Conservation (phyloP, 2,329 filamentous ascomycete genomes). For the Neophaeococcomyces mojaviensis region DNA sequence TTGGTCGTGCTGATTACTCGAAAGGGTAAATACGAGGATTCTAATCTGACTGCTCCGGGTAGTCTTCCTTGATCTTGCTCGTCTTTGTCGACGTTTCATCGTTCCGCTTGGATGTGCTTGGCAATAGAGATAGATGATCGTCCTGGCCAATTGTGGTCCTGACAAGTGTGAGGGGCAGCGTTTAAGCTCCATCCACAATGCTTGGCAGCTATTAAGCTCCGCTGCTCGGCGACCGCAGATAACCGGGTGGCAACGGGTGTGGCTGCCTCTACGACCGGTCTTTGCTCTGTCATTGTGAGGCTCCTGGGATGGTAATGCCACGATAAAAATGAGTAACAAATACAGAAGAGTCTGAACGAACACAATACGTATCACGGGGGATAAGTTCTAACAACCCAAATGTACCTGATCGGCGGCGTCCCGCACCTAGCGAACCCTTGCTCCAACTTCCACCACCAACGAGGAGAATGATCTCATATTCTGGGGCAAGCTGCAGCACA, state of each 20-base stretch:
- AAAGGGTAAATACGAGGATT: too few relatives aligned
- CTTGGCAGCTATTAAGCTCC: neutral
- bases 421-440: neutral
- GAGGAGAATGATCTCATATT: conserved; percentile 2
- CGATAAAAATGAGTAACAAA: too few relatives aligned
- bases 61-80: too few relatives aligned
- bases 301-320: too few relatives aligned
- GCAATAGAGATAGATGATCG: neutral
- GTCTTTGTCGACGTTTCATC: neutral
- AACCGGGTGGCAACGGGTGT: neutral
- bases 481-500: neutral
- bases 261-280: neutral
- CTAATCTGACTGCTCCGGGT: too few relatives aligned
- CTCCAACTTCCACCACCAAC: neutral
- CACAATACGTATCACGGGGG: too few relatives aligned
- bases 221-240: neutral
- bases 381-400: too few relatives aligned
- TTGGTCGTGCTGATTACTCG: too few relatives aligned
- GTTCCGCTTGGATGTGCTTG: neutral
- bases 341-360: too few relatives aligned
- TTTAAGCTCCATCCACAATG: neutral
- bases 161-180: neutral
- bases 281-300: neutral
- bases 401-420: neutral
- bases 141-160: neutral